Evolutionary conservation across 208 protist species (phyloP), one percentile per base, ranked within the genome.

Genomic region (Lotmaria passim): DNA sequence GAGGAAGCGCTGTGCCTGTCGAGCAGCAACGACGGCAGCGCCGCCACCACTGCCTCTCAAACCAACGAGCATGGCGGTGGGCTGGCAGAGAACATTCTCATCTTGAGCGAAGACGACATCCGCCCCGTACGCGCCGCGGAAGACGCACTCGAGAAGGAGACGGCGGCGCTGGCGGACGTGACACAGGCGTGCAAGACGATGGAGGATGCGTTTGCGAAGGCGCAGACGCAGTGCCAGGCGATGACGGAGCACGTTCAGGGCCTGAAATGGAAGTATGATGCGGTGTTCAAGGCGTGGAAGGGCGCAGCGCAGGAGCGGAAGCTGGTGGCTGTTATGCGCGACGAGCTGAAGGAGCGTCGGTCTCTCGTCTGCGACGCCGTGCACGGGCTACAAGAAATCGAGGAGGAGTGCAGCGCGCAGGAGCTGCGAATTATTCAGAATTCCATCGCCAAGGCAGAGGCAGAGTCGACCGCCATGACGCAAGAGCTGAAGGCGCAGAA

Each of bases 241-340:
- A 85, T 85, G 75, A 83, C 78, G 47, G 55, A 80, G 59, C 74
- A 79, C 52, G 73, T 88, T 17, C 76, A 86, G 31, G 59, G 46
- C 14, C 68, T 86, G 8, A 78, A 81, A 28, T 69, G 51, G 55
- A 61, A 76, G 46, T 85, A 76, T 55, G 75, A 85, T 2, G 70
- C 73, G 3, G 51, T 75, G 1, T 78, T 53, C 56, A 39, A 34
- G 17, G 36, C 50, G 24, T 71, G 80, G 64, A 65, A 38, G 34
- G 3, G 8, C 3, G 65, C 70, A n/a, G 68, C 73, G 33, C 56
- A 31, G 38, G 69, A 83, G 48, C 73, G 75, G 11, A 6, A 39
- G 21, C 5, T 78, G 33, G 67, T 79, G 26, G 31, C 47, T 14
- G 15, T 79, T 21, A 56, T 62, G 28, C 67, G 71, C 4, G 53